These are phyloP conservation scores for Colletotrichum higginsianum DNA, from an alignment of 2,329 filamentous ascomycete genomes.

Conservation along the genomic window DNA sequence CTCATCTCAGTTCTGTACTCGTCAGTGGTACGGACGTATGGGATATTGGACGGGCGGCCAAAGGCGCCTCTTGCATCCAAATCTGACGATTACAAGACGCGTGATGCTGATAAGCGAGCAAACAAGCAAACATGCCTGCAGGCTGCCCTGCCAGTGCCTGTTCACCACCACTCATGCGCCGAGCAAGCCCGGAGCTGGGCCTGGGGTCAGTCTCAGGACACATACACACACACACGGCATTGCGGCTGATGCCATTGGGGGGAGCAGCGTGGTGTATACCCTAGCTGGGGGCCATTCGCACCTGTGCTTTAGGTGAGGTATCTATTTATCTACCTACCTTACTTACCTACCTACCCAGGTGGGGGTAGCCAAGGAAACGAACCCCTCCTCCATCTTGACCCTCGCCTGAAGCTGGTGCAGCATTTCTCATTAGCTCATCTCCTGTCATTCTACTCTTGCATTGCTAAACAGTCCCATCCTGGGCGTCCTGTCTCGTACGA, in stretches of 20 bases:
- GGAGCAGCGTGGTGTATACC: no score
- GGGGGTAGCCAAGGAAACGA: not conserved
- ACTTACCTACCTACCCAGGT: no score
- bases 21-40: slow-evolving; percentile 33
- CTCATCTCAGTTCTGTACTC: not conserved
- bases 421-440: not conserved
- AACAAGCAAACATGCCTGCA: slow-evolving; percentile 18
- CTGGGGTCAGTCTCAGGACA: not conserved
- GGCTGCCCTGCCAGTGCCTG: not conserved
- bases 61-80: slow-evolving; percentile 7
- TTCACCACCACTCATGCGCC: not conserved
- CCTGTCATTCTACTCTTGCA: not conserved
- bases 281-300: no score
- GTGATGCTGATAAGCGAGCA: slow-evolving; percentile 8
- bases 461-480: not conserved
- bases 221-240: no score
- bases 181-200: slow-evolving; percentile 2
- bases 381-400: slow-evolving; percentile 2
- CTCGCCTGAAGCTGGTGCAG: slow-evolving; percentile 12
- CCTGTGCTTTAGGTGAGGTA: no score
- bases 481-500: slow-evolving; percentile 3
- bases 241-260: no score
- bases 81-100: slow-evolving; percentile 24
- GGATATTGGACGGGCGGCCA: slow-evolving; percentile 4
- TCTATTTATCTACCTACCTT: no score